These are phyloP conservation scores for Parastagonospora avenae DNA, from an alignment of 2,329 filamentous ascomycete species.

Conservation along the genomic window DNA sequence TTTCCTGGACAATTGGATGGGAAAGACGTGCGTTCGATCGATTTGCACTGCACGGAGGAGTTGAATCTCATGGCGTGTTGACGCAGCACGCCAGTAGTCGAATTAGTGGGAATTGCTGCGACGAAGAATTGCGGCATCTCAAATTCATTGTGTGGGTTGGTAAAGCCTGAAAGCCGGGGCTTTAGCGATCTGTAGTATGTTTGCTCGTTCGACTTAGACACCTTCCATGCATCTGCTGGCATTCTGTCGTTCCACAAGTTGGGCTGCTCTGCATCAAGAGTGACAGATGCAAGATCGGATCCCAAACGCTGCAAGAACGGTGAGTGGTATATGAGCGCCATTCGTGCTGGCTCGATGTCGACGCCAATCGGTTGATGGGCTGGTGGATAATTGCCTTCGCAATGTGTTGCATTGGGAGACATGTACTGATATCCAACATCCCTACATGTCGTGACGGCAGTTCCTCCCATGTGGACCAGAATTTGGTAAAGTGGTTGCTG, in stretches of 20 bases:
- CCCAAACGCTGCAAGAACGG: not conserved
- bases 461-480: not conserved
- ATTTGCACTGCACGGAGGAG: conserved; percentile 5
- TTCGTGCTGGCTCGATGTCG: conserved; percentile 13
- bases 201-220: not conserved
- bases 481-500: conserved; percentile 8
- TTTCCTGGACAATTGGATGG: conserved; percentile 5
- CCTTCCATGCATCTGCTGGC: not conserved
- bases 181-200: not conserved
- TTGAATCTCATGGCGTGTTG: conserved; percentile 16
- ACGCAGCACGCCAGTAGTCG: conserved; percentile 10
- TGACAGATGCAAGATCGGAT: not conserved
- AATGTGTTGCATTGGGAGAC: not conserved
- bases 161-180: not conserved
- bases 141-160: not conserved
- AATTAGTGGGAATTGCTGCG: not conserved
- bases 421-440: not conserved
- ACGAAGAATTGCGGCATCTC: conserved; percentile 1
- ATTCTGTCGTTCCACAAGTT: not conserved
- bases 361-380: conserved; percentile 1
- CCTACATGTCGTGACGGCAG: not conserved
- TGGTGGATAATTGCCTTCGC: not conserved
- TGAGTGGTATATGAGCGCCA: conserved; percentile 1
- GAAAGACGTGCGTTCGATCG: not conserved
- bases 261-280: not conserved